Evolutionary conservation across 371 early-diverging fungal genomes (phyloP).

Genomic region (Zopfochytrium polystomum): DNA sequence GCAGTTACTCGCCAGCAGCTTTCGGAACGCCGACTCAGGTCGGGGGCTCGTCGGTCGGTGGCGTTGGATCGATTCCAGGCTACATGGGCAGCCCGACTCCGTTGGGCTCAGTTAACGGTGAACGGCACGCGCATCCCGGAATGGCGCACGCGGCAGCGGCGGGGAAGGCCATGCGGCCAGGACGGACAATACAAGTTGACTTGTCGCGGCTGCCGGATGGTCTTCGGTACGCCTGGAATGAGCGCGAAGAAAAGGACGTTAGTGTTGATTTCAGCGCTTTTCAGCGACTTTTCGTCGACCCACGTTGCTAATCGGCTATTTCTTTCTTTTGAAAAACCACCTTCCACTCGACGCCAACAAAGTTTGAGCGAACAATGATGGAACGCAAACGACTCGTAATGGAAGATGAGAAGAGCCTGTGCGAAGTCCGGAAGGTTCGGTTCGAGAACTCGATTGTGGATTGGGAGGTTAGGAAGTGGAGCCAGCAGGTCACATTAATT

Average conservation of each 20-base stretch:
- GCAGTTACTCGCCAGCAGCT: too few relatives aligned
- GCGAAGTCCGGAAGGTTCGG: conserved; percentile 44
- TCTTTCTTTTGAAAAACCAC: background rate
- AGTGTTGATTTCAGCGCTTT: background rate
- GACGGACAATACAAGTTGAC: conserved; percentile 8
- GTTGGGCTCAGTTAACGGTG: too few relatives aligned
- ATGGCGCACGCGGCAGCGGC: too few relatives aligned
- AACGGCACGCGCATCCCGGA: too few relatives aligned
- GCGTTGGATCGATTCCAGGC: too few relatives aligned
- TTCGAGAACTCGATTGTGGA: conserved; percentile 53
- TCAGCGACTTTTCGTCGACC: background rate
- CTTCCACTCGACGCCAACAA: background rate
- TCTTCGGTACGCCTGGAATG: conserved; percentile 27
- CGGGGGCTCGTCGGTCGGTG: too few relatives aligned
- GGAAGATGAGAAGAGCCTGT: conserved; percentile 47
- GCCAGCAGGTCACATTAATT: conserved; percentile 52
- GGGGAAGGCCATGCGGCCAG: too few relatives aligned
- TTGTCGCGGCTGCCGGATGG: conserved; percentile 19
- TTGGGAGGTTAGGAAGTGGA: conserved; percentile 58
- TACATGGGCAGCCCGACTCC: too few relatives aligned
- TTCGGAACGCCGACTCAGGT: too few relatives aligned
- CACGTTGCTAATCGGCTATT: too few relatives aligned
- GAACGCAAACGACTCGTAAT: conserved; percentile 31
- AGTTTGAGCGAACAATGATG: conserved; percentile 25
- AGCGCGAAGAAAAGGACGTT: conserved; percentile 28